These are phyloP conservation scores for Aciculosporium take DNA, from an alignment of 2,329 filamentous ascomycete species.

Conservation along the genomic window DNA sequence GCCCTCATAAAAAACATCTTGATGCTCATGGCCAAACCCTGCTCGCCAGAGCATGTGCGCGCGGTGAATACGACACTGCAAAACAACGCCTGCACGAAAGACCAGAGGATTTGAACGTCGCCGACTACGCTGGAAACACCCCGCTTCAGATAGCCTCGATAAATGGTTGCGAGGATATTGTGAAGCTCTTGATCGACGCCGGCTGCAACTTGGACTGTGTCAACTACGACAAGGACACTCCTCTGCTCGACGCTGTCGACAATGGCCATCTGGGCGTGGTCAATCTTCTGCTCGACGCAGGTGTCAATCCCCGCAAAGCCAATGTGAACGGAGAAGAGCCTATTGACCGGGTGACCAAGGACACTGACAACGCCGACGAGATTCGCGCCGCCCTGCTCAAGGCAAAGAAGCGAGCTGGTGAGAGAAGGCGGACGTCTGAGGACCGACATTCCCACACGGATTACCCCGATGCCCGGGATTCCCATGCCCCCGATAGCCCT, in stretches of 20 bases:
- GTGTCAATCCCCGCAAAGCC: slow-evolving; percentile 79
- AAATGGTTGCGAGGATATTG: slow-evolving; percentile 74
- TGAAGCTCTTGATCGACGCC: slow-evolving; percentile 70
- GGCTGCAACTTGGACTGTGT: slow-evolving; percentile 72
- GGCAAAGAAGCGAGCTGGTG: slow-evolving; percentile 40
- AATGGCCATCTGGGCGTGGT: slow-evolving; percentile 88
- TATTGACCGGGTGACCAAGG: slow-evolving; percentile 64
- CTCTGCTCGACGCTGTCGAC: slow-evolving; percentile 88
- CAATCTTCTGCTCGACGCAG: slow-evolving; percentile 66
- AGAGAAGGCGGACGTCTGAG: slow-evolving; percentile 41
- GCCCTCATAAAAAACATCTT: slow-evolving; percentile 68
- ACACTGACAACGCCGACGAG: slow-evolving; percentile 63
- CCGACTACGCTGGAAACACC: slow-evolving; percentile 92
- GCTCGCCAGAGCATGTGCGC: slow-evolving; percentile 78
- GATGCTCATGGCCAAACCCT: slow-evolving; percentile 88
- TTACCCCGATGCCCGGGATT: slow-evolving; percentile 32
- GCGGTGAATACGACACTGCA: slow-evolving; percentile 66
- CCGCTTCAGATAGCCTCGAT: slow-evolving; percentile 87
- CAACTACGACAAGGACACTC: slow-evolving; percentile 77
- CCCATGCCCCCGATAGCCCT: slow-evolving; percentile 43
- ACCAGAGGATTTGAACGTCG: slow-evolving; percentile 75
- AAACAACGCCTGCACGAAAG: slow-evolving; percentile 62
- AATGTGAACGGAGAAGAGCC: slow-evolving; percentile 91
- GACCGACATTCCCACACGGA: slow-evolving; percentile 38
- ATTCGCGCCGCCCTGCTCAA: slow-evolving; percentile 57